Evolutionary conservation across 176 grass and related monocot genomes (phyloP).

Genomic region (Oryza glumipatula): DNA sequence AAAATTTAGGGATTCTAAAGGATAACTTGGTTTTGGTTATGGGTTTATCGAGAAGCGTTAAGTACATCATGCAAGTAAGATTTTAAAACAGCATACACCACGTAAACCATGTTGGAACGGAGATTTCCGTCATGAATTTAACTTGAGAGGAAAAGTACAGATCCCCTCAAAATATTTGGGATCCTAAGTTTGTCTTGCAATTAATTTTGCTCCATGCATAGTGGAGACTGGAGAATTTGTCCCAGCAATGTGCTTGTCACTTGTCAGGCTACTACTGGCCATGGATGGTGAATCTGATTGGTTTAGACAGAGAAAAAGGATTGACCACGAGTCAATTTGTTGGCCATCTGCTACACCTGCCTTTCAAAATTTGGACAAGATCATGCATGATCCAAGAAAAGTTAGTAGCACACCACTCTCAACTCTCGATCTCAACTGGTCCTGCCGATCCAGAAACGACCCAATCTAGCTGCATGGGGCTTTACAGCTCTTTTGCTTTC

Average conservation of each 20-base stretch:
- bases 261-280: background rate
- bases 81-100: background rate
- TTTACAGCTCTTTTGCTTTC: conserved; percentile 40
- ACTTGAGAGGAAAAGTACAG: background rate
- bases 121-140: background rate
- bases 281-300: background rate
- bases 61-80: background rate
- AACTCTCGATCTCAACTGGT: background rate
- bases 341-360: background rate
- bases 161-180: background rate
- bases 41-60: background rate
- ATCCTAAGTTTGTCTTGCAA: background rate
- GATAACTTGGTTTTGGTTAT: no score
- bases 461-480: background rate
- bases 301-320: background rate
- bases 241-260: background rate
- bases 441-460: background rate
- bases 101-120: background rate
- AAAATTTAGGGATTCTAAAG: background rate
- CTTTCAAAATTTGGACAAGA: background rate
- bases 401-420: background rate
- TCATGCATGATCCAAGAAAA: background rate
- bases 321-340: background rate
- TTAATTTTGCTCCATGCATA: background rate
- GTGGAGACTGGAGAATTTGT: background rate